Base-by-base conservation (phyloP, 352 stramenopile species). In the Globisporangium acanthophoron region DNA sequence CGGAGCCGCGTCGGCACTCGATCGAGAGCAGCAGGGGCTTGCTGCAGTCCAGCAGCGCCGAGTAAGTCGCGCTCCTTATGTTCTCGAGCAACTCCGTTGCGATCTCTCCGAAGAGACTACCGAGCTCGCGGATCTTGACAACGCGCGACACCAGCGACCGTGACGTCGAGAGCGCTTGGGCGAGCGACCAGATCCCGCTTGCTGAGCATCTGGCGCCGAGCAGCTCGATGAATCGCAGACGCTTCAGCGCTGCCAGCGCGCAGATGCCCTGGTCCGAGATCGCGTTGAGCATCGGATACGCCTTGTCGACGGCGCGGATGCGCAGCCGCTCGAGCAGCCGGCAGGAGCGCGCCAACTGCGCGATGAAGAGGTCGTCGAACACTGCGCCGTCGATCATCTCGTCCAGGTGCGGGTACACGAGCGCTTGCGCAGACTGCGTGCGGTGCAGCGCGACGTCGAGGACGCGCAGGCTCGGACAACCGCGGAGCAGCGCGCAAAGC, bases 361-460 rank as follows among this genome's bases (percentile, higher is more conserved):
- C 2, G 16, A 74, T 50, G 29, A 83, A 83, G 0, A 67, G 61
- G 49, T 83, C 71, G 33, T 77, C 79, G 41, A 83, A 83, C 29
- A 80, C 74, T 12, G 70, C 62, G 0, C 71, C 61, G 29, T 78
- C 74, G 24, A 83, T 83, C 74, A 83, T 83, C 62, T 83, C 74
- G 54, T 83, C 71, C 39, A 83, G 61, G 44, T 83, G 74, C n/a
- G 71, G 74, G 43, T 83, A 83, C 43, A 83, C 71, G 7, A 80
- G 55, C 16, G 69, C 62, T 15, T 80, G 70, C 18, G 71, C 77
- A 24, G 71, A 65, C 54, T 83, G 71, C 1, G 80, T 48, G 44
- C 74, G 69, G 51, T 83, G 74, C 35, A 80, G 57, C n/a, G 80
- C 70, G 16, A 83, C 60, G 39, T 83, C 73, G 40, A 83, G 54